phyloP scores from a whole-genome alignment of 2,329 filamentous ascomycete genomes.

The Sphaerulina vaccinii region DNA sequence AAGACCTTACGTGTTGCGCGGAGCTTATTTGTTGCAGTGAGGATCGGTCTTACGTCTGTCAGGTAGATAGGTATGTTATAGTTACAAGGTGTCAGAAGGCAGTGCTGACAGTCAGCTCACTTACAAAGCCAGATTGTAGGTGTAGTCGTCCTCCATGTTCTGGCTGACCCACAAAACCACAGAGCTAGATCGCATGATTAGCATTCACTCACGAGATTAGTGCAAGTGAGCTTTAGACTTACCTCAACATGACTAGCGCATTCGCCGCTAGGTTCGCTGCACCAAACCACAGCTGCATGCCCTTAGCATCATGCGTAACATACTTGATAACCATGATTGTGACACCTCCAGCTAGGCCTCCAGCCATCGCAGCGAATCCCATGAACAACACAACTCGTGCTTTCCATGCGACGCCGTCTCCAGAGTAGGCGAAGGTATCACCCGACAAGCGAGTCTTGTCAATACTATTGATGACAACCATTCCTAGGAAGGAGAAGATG shows the following conservation, averaged over 20 bases:
- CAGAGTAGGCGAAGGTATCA: slow-evolving; percentile 64
- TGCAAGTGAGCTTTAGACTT: slow-evolving; percentile 33
- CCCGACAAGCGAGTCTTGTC: slow-evolving; percentile 65
- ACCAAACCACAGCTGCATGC: slow-evolving; percentile 65
- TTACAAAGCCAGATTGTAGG: slow-evolving; percentile 65
- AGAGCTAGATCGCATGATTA: slow-evolving; percentile 48
- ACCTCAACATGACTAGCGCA: slow-evolving; percentile 66
- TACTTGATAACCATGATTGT: slow-evolving; percentile 69
- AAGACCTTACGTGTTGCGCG: background rate
- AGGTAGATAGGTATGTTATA: background rate
- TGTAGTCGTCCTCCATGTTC: slow-evolving; percentile 73
- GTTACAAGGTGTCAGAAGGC: background rate
- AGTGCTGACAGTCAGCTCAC: background rate
- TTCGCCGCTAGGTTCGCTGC: slow-evolving; percentile 66
- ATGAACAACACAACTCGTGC: slow-evolving; percentile 66
- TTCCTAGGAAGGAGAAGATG: slow-evolving; percentile 67
- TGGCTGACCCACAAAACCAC: slow-evolving; percentile 68
- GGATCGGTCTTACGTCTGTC: background rate
- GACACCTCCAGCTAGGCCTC: slow-evolving; percentile 65
- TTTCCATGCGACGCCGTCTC: slow-evolving; percentile 67
- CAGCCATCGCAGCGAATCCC: slow-evolving; percentile 67
- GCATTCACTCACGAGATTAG: slow-evolving; percentile 15
- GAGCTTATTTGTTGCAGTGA: background rate
- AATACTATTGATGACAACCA: slow-evolving; percentile 71
- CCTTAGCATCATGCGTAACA: slow-evolving; percentile 57